Conservation (phyloP, 2,329 filamentous ascomycete genomes). For the Alternaria longipes region DNA sequence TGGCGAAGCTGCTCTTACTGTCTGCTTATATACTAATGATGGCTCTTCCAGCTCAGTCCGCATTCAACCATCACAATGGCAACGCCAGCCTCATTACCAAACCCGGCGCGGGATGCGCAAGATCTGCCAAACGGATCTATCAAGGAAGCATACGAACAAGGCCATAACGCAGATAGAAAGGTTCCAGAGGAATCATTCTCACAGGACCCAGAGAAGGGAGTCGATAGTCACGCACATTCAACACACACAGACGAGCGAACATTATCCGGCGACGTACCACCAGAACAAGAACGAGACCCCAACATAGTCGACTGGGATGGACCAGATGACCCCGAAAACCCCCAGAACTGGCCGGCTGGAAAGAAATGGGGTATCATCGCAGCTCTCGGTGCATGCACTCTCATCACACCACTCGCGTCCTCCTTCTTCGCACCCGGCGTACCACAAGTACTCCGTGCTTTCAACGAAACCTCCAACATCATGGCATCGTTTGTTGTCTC, state of each 20-base stretch:
- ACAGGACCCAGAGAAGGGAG: conserved; percentile 42
- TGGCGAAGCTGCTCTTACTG: background rate
- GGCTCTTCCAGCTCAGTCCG: conserved; percentile 6
- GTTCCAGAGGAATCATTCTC: conserved; percentile 18
- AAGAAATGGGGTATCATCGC: conserved; percentile 51
- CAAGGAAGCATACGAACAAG: conserved; percentile 37
- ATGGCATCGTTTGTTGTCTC: conserved; percentile 51
- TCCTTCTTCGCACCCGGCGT: conserved; percentile 68
- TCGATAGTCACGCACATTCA: conserved; percentile 32
- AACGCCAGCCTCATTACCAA: conserved; percentile 28
- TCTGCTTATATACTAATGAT: conserved; percentile 10
- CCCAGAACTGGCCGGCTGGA: conserved; percentile 49
- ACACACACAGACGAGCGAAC: conserved; percentile 39
- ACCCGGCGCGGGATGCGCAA: conserved; percentile 28
- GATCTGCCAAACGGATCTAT: conserved; percentile 32
- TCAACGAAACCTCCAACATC: conserved; percentile 41
- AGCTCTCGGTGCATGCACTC: conserved; percentile 46
- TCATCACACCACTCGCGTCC: conserved; percentile 52
- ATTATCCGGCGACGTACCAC: conserved; percentile 22
- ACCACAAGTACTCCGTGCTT: conserved; percentile 55
- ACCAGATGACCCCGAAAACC: conserved; percentile 51
- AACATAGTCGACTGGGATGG: conserved; percentile 49
- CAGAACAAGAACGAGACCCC: conserved; percentile 29
- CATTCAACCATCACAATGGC: conserved; percentile 30
- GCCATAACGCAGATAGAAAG: conserved; percentile 37